Conservation (phyloP, 176 grass and related monocot species). For the Cocos nucifera region DNA sequence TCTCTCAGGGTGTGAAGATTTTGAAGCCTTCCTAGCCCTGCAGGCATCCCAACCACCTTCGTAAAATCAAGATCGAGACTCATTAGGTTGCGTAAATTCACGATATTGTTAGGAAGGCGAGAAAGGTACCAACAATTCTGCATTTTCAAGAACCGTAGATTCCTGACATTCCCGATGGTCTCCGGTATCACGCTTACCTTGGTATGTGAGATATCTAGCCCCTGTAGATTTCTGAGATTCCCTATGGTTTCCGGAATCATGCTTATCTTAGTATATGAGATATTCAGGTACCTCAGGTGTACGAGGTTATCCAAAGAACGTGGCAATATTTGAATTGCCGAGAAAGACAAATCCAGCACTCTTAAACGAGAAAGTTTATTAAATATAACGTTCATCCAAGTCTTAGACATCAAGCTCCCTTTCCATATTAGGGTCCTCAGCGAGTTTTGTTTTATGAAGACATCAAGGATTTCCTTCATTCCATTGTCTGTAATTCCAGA, state of each 20-base stretch:
- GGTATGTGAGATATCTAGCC: slow-evolving; percentile 56
- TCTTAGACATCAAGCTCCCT: slow-evolving; percentile 33
- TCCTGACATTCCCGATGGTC: slow-evolving; percentile 32
- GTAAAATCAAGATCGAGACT: too few species aligned
- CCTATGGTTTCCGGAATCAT: neutral
- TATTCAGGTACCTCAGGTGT: too few species aligned
- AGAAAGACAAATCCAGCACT: slow-evolving; percentile 59
- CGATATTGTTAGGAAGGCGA: too few species aligned
- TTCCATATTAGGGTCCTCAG: slow-evolving; percentile 32
- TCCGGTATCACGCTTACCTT: slow-evolving; percentile 48
- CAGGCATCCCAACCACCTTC: too few species aligned
- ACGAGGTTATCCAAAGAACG: slow-evolving; percentile 14
- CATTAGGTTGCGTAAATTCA: too few species aligned
- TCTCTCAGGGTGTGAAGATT: too few species aligned
- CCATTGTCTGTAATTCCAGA: slow-evolving; percentile 12
- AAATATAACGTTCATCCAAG: slow-evolving; percentile 31
- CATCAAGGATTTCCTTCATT: slow-evolving; percentile 19
- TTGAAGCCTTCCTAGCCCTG: too few species aligned
- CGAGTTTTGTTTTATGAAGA: slow-evolving; percentile 29
- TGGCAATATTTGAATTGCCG: slow-evolving; percentile 40
- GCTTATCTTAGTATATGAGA: too few species aligned
- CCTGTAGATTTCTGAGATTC: slow-evolving; percentile 45
- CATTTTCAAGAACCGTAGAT: slow-evolving; percentile 40
- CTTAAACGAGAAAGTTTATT: slow-evolving; percentile 31
- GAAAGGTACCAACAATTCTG: too few species aligned